phyloP scores from a whole-genome alignment of 2,329 filamentous ascomycete genomes.

The Talaromyces sp. region DNA sequence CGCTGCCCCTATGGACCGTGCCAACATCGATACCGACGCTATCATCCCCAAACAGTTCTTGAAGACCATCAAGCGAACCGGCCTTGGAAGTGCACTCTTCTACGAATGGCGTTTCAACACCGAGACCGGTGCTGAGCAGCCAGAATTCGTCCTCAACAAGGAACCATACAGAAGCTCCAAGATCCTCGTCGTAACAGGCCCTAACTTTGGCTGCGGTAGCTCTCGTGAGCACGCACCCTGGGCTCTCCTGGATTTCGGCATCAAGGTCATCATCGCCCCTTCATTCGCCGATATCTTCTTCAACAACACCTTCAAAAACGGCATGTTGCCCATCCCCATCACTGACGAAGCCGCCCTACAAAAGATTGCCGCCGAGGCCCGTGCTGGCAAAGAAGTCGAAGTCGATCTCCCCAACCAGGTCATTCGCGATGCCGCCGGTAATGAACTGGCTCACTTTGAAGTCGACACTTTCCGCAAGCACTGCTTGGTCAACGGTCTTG shows the following conservation, averaged over 20 bases:
- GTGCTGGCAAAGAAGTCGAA: constrained; percentile 78
- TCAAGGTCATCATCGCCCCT: constrained; percentile 87
- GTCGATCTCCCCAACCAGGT: constrained; percentile 82
- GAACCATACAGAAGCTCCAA: constrained; percentile 79
- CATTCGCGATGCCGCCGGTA: constrained; percentile 72
- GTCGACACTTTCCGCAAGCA: constrained; percentile 94
- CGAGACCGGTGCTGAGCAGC: constrained; percentile 68
- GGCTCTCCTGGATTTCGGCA: constrained; percentile 95
- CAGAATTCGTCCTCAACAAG: constrained; percentile 84
- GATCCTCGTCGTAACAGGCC: constrained; percentile 85
- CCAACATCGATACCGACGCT: constrained; percentile 97
- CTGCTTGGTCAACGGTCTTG: constrained; percentile 86
- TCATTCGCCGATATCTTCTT: constrained; percentile 93
- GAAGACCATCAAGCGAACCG: constrained; percentile 98
- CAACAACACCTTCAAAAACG: constrained; percentile 99
- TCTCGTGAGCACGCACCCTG: constrained; percentile 95
- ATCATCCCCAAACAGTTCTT: constrained; percentile 99
- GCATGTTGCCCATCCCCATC: constrained; percentile 87
- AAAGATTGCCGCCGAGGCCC: constrained; percentile 71
- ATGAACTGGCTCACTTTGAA: constrained; percentile 73
- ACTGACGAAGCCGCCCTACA: constrained; percentile 64
- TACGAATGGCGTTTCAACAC: constrained; percentile 72
- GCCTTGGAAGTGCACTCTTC: constrained; percentile 85
- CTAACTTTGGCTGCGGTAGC: constrained; percentile 92
- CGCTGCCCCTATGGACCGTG: constrained; percentile 79